Percentiles rank a stretch among this genome's conserved stretches.
Evolutionary conservation across 2,329 filamentous ascomycete species (phyloP).

Genomic region (Alternaria brassicae): DNA sequence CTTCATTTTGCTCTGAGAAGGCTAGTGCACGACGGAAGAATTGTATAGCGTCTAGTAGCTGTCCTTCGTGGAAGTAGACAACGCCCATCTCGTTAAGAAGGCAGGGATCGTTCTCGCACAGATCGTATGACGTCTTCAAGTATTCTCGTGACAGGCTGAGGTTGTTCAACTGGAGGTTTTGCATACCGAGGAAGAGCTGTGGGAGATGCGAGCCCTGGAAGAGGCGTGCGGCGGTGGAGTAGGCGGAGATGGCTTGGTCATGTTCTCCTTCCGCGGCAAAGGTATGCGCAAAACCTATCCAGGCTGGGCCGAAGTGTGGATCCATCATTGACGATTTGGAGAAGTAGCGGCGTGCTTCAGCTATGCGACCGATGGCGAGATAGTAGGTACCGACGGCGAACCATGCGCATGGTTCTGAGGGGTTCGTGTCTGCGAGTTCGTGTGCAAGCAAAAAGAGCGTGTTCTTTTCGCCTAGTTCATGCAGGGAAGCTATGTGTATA

Average conservation of each 20-base stretch:
- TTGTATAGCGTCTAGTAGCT: slow-evolving; percentile 74
- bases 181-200: slow-evolving; percentile 96
- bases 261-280: slow-evolving; percentile 98
- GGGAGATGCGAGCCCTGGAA: slow-evolving; percentile 98
- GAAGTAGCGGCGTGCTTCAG: slow-evolving; percentile 93
- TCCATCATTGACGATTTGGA: slow-evolving; percentile 96
- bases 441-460: slow-evolving; percentile 90
- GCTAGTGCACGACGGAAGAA: slow-evolving; percentile 80
- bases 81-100: slow-evolving; percentile 95
- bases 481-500: slow-evolving; percentile 87
- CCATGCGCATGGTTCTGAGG: slow-evolving; percentile 90
- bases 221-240: slow-evolving; percentile 90
- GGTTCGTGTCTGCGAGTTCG: slow-evolving; percentile 88
- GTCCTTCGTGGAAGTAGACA: slow-evolving; percentile 91
- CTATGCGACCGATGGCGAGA: slow-evolving; percentile 84
- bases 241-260: slow-evolving; percentile 96
- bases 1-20: slow-evolving; percentile 80
- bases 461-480: slow-evolving; percentile 86
- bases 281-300: slow-evolving; percentile 98
- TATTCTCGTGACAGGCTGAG: slow-evolving; percentile 94
- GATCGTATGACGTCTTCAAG: slow-evolving; percentile 82
- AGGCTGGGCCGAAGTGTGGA: slow-evolving; percentile 93
- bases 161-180: slow-evolving; percentile 95
- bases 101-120: slow-evolving; percentile 85
- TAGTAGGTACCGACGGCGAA: slow-evolving; percentile 96